Percentiles rank a stretch among this genome's conserved stretches.
Conservation (phyloP, 139 green algal genomes). For the Diplosphaera chodatii region DNA sequence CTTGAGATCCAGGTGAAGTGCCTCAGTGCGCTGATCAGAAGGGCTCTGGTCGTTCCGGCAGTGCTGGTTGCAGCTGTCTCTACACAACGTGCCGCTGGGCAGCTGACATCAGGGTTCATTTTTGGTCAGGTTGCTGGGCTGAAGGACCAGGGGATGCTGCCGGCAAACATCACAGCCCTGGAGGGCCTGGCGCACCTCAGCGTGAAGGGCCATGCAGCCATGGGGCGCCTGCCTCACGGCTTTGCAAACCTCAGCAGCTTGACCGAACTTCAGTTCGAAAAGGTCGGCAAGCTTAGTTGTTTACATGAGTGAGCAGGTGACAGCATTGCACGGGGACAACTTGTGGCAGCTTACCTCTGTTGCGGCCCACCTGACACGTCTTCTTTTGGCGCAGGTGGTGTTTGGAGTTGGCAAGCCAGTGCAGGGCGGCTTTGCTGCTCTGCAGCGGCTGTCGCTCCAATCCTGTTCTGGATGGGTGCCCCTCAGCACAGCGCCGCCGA, state of each 20-base stretch:
- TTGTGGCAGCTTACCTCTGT: too few relatives aligned
- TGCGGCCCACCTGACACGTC: too few relatives aligned
- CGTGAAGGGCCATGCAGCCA: slow-evolving; percentile 5
- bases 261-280: background rate
- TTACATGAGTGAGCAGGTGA: too few relatives aligned
- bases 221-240: background rate
- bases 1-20: background rate
- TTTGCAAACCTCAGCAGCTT: background rate
- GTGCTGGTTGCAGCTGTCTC: background rate
- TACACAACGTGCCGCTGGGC: too few relatives aligned
- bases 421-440: background rate
- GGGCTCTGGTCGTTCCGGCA: too few relatives aligned
- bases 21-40: too few relatives aligned
- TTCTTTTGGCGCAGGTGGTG: too few relatives aligned
- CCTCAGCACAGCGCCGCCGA: background rate
- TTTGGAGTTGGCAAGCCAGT: too few relatives aligned
- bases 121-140: too few relatives aligned
- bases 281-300: too few relatives aligned
- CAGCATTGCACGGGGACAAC: too few relatives aligned
- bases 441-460: background rate
- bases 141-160: background rate
- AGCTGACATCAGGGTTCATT: too few relatives aligned
- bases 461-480: background rate
- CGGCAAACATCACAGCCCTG: background rate
- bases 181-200: background rate